Evolutionary conservation across 2,329 filamentous ascomycete genomes (phyloP), one percentile per base, ranked within the genome.

Genomic region (Diaporthe sp.): DNA sequence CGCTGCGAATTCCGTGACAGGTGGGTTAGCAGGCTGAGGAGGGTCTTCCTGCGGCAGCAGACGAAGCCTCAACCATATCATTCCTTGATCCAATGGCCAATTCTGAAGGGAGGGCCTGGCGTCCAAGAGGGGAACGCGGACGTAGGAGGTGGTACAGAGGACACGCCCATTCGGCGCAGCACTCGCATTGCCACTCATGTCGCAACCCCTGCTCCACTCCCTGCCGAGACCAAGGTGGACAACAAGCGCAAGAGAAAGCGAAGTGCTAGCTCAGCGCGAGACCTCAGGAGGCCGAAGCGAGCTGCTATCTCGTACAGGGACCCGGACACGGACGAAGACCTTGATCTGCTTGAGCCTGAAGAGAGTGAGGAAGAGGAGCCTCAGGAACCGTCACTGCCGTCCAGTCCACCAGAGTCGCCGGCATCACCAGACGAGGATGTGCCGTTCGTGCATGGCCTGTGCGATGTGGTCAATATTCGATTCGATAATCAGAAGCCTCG

Each of bases 401-500:
- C 75, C 15, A 75, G 59, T n/a, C 73, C 68, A 31, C 62, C 61
- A 34, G 69, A 59, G 13, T 73, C 73, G 49, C 73, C 51, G 46
- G 62, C 37, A 6, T n/a, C 44, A 17, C 68, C 53, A 13, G 76
- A 73, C 0, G 74, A 77, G 37, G 55, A 53, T 0, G 78, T 78
- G 46, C 70, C 75, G 0, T 87, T 88, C 74, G 84, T 93, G 37
- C 94, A 96, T 76, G 93, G 93, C 1, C 87, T 93, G 78, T 96
- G 94, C 80, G 88, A 92, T 55, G 87, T 91, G 8, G 93, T 96
- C 25, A 90, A 94, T 76, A 89, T 96, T 58, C 86, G 91, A 59
- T 92, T 96, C 78, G 94, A 96, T 82, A 96, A 96, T 81, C 90
- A 94, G 80, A 92, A 94, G 76, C 92, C 92, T 7, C 88, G 88